Evolutionary conservation across 1,284 basidiomycete genomes (phyloP).

Genomic region (Lentinus polychrous): DNA sequence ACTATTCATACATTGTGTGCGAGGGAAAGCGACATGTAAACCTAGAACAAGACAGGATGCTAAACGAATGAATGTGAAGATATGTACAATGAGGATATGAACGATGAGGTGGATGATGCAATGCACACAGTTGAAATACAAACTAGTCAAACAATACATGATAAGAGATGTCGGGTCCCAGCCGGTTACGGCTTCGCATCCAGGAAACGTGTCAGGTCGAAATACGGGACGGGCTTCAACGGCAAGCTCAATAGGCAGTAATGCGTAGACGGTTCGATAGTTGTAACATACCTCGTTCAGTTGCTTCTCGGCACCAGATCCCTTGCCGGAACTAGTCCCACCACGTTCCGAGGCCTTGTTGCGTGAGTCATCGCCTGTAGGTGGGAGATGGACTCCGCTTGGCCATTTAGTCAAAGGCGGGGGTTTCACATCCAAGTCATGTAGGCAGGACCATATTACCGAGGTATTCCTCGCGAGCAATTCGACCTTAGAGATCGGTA

Average conservation of each 20-base stretch:
- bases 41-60: neutral
- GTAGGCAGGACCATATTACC: constrained; percentile 47
- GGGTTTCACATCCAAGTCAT: constrained; percentile 40
- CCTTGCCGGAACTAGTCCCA: neutral
- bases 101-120: too few relatives aligned
- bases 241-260: neutral
- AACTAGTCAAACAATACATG: too few relatives aligned
- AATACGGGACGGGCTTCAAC: constrained; percentile 31
- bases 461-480: constrained; percentile 54
- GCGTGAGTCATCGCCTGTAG: neutral
- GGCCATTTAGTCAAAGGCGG: constrained; percentile 38
- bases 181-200: constrained; percentile 30
- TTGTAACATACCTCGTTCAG: constrained; percentile 16
- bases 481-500: constrained; percentile 55
- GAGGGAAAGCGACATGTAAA: neutral
- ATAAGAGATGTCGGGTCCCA: too few relatives aligned
- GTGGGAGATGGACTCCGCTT: constrained; percentile 26
- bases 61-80: neutral
- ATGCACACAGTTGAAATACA: too few relatives aligned
- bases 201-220: constrained; percentile 46
- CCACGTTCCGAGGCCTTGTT: too few relatives aligned
- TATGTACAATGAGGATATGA: too few relatives aligned
- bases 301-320: neutral
- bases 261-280: neutral
- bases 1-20: neutral